phyloP scores from a whole-genome alignment of 2,329 filamentous ascomycete genomes.

The Claviceps lovelessii region DNA sequence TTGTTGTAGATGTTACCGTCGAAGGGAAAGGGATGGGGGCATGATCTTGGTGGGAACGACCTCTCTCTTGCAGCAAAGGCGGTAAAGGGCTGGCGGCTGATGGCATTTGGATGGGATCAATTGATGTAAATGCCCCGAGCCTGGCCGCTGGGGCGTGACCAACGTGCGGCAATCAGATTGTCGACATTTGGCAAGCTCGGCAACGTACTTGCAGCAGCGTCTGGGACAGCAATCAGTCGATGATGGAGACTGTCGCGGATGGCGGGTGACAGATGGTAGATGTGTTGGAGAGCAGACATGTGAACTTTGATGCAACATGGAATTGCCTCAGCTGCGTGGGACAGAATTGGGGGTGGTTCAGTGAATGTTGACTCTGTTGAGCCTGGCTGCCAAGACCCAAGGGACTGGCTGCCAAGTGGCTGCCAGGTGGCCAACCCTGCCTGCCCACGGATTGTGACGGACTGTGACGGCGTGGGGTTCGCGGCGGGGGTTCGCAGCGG shows the following conservation, averaged over 20 bases:
- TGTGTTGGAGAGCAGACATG: slow-evolving; percentile 1
- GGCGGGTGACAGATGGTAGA: background rate
- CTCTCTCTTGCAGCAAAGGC: slow-evolving; percentile 5
- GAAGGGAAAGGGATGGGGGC: background rate
- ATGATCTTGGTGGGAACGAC: slow-evolving; percentile 5
- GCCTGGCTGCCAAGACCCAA: background rate
- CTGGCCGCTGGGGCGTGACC: slow-evolving; percentile 3
- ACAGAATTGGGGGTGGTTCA: background rate
- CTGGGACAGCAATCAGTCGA: background rate
- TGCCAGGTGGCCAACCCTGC: background rate
- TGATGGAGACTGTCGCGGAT: background rate
- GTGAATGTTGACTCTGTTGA: too few relatives aligned
- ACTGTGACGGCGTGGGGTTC: background rate
- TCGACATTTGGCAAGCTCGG: slow-evolving; percentile 1
- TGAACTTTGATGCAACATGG: slow-evolving; percentile 1
- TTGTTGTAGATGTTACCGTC: background rate
- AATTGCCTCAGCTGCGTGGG: background rate
- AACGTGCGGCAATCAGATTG: background rate
- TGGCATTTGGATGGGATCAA: slow-evolving; percentile 4
- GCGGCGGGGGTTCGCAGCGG: background rate
- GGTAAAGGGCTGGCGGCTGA: slow-evolving; percentile 5
- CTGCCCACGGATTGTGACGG: too few relatives aligned
- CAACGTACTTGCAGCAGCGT: background rate
- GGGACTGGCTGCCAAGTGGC: background rate
- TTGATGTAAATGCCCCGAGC: background rate